These are phyloP conservation scores for Phalaenopsis equestris DNA, from an alignment of 106 monocot genomes.

Conservation along the genomic window DNA sequence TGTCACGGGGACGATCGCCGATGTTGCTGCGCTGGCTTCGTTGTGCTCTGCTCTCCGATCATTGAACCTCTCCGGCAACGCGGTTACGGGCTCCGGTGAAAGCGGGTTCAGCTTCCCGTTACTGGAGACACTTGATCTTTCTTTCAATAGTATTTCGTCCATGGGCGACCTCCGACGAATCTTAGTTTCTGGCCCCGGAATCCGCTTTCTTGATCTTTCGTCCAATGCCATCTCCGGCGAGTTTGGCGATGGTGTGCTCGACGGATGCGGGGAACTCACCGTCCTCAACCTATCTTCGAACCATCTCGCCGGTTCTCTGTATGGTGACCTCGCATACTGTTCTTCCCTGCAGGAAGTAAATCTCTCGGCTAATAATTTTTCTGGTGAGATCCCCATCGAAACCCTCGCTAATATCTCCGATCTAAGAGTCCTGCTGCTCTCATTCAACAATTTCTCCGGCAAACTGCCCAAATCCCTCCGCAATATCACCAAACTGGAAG, in stretches of 20 bases:
- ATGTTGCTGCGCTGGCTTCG: constrained; percentile 16
- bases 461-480: constrained; percentile 23
- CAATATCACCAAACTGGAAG: constrained; percentile 32
- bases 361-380: constrained; percentile 61
- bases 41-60: constrained; percentile 13
- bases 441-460: constrained; percentile 50
- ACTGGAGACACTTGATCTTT: constrained; percentile 53
- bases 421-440: constrained; percentile 29
- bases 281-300: constrained; percentile 55
- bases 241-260: constrained; percentile 21
- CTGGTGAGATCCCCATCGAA: constrained; percentile 41
- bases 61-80: constrained; percentile 24
- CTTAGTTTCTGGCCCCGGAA: constrained; percentile 16
- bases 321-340: constrained; percentile 36
- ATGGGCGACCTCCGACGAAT: constrained; percentile 11
- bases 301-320: constrained; percentile 50
- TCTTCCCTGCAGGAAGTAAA: constrained; percentile 26
- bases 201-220: constrained; percentile 48
- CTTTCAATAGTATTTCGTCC: constrained; percentile 49
- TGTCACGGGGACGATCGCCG: constrained; percentile 30
- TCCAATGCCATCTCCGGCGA: constrained; percentile 29
- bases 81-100: constrained; percentile 7
- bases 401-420: constrained; percentile 15
- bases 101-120: background rate
- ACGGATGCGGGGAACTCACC: constrained; percentile 19